Conservation (phyloP, 2,329 filamentous ascomycete genomes). For the Ceratocystis diversiconidia region DNA sequence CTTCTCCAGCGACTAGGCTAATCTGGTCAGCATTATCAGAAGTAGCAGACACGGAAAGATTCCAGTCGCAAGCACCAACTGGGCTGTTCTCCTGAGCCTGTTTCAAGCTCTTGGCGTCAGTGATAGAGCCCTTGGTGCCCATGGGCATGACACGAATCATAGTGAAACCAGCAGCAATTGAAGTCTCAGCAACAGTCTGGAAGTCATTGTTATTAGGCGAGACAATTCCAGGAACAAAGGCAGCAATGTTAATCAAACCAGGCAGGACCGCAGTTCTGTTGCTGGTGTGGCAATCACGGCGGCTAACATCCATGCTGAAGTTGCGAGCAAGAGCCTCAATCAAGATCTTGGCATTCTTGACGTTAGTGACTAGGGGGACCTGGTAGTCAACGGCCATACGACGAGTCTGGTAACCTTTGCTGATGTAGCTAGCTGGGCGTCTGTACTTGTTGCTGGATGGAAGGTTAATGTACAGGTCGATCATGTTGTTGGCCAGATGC, state of each 20-base stretch:
- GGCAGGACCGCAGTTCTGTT: slow-evolving; percentile 60
- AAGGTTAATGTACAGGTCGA: slow-evolving; percentile 97
- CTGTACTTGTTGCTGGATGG: slow-evolving; percentile 98
- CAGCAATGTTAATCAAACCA: slow-evolving; percentile 64
- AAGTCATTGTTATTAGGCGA: slow-evolving; percentile 52
- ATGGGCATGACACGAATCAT: slow-evolving; percentile 71
- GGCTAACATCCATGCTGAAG: slow-evolving; percentile 69
- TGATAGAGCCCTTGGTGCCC: slow-evolving; percentile 57
- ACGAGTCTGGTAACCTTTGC: slow-evolving; percentile 88
- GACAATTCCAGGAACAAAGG: slow-evolving; percentile 62
- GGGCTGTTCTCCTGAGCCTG: slow-evolving; percentile 58
- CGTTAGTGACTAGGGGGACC: slow-evolving; percentile 91
- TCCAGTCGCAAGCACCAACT: slow-evolving; percentile 59
- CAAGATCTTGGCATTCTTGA: slow-evolving; percentile 97
- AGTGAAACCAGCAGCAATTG: slow-evolving; percentile 59
- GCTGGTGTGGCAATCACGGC: slow-evolving; percentile 84
- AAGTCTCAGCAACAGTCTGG: slow-evolving; percentile 55
- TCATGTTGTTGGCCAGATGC: slow-evolving; percentile 93
- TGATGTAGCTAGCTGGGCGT: slow-evolving; percentile 95
- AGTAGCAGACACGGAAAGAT: slow-evolving; percentile 63
- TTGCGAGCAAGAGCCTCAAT: slow-evolving; percentile 87
- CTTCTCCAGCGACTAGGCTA: slow-evolving; percentile 54
- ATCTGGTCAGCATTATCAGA: slow-evolving; percentile 62
- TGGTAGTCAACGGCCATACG: slow-evolving; percentile 97
- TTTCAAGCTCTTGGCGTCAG: slow-evolving; percentile 56